These are phyloP conservation scores for Aristolochia californica DNA, from an alignment of 164 flowering plant genomes.

Conservation along the genomic window DNA sequence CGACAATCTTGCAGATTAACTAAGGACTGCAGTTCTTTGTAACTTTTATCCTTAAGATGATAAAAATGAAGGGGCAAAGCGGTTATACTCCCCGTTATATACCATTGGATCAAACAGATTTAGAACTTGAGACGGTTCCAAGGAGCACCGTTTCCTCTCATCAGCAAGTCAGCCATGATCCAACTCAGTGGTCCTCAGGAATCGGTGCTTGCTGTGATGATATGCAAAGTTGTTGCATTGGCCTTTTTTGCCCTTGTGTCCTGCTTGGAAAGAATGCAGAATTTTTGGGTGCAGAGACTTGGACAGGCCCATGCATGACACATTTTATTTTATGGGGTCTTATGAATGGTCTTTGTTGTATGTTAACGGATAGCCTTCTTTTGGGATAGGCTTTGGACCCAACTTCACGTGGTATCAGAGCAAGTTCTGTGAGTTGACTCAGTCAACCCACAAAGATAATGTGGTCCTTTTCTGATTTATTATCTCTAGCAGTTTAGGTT, in stretches of 20 bases:
- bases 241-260: slow-evolving; percentile 62
- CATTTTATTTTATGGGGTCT: slow-evolving; percentile 65
- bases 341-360: slow-evolving; percentile 56
- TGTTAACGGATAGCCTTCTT: slow-evolving; percentile 51
- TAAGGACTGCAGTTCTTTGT: background rate
- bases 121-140: slow-evolving; percentile 20
- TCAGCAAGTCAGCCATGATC: slow-evolving; percentile 12
- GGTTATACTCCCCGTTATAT: slow-evolving; percentile 58
- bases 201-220: slow-evolving; percentile 96
- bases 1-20: no score
- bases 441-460: no score
- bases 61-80: slow-evolving; percentile 35
- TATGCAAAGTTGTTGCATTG: slow-evolving; percentile 80
- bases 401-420: no score
- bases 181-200: slow-evolving; percentile 78
- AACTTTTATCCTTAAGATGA: slow-evolving; percentile 7
- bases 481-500: no score
- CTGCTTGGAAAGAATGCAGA: slow-evolving; percentile 83
- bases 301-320: slow-evolving; percentile 56
- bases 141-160: slow-evolving; percentile 12
- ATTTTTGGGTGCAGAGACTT: slow-evolving; percentile 70
- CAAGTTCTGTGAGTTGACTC: no score
- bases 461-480: no score
- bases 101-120: slow-evolving; percentile 57
- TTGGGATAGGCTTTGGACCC: no score